phyloP scores from a whole-genome alignment of 164 flowering plant species.

The Stephania cephalantha region DNA sequence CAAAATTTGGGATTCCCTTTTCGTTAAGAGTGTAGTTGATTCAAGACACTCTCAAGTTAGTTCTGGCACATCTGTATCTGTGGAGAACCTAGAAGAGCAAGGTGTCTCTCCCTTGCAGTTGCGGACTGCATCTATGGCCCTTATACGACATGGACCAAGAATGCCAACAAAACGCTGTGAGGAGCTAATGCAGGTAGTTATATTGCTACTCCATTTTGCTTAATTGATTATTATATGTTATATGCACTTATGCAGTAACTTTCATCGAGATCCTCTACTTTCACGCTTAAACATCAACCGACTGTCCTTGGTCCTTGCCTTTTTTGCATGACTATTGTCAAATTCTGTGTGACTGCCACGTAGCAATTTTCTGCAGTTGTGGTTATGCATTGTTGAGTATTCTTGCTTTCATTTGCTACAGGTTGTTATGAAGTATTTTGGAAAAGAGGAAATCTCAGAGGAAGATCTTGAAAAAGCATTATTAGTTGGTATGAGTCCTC shows the following conservation, averaged over 20 bases:
- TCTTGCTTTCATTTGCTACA: constrained; percentile 18
- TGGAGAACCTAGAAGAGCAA: constrained; percentile 29
- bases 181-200: constrained; percentile 63
- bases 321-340: not conserved
- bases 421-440: constrained; percentile 74
- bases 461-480: constrained; percentile 79
- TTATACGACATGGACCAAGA: constrained; percentile 75
- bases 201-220: not conserved
- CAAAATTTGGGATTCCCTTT: constrained; percentile 77
- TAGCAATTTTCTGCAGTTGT: not conserved
- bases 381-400: no score
- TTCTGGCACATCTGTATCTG: constrained; percentile 21
- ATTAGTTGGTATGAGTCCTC: constrained; percentile 91
- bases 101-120: constrained; percentile 92
- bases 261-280: not conserved
- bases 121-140: constrained; percentile 95
- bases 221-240: not conserved
- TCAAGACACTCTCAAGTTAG: constrained; percentile 25
- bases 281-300: not conserved
- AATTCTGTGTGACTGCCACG: not conserved
- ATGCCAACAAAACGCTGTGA: constrained; percentile 88
- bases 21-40: constrained; percentile 58
- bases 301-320: not conserved
- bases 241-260: not conserved
- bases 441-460: constrained; percentile 70